phyloP scores from a whole-genome alignment of 1,284 basidiomycete genomes.

The Trichosporon sp. region DNA sequence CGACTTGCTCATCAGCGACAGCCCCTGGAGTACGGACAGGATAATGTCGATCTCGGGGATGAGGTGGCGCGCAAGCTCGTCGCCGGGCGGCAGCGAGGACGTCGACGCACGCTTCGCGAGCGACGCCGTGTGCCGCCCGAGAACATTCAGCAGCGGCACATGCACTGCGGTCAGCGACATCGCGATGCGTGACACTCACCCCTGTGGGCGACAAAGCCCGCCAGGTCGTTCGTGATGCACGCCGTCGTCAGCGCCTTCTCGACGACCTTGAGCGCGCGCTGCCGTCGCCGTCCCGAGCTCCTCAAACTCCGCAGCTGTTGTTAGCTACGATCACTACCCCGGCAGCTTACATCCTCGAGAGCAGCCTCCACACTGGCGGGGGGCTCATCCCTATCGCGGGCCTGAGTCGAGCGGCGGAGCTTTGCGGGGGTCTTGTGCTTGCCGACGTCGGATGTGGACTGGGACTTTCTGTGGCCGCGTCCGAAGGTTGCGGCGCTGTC shows the following conservation, averaged over 20 bases:
- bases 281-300: constrained; percentile 27
- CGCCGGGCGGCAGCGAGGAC: constrained; percentile 27
- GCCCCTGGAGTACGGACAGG: constrained; percentile 70
- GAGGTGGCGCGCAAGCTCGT: constrained; percentile 29
- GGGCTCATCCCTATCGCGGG: not conserved
- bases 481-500: constrained; percentile 1
- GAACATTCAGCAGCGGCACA: constrained; percentile 27
- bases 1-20: constrained; percentile 63
- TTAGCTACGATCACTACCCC: not conserved
- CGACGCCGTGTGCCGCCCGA: constrained; percentile 34
- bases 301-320: constrained; percentile 31
- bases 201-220: constrained; percentile 10
- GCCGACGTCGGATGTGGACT: constrained; percentile 30
- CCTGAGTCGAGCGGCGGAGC: not conserved
- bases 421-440: not conserved
- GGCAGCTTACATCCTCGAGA: constrained; percentile 7
- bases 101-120: constrained; percentile 27
- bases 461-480: constrained; percentile 35
- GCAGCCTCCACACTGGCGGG: not conserved
- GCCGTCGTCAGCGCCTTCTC: constrained; percentile 23
- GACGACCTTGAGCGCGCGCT: constrained; percentile 24
- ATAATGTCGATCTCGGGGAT: constrained; percentile 42
- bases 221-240: constrained; percentile 11
- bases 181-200: not conserved
- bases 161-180: constrained; percentile 25